Evolutionary conservation across 208 protist species (phyloP).

Genomic region (Leishmania lainsoni): DNA sequence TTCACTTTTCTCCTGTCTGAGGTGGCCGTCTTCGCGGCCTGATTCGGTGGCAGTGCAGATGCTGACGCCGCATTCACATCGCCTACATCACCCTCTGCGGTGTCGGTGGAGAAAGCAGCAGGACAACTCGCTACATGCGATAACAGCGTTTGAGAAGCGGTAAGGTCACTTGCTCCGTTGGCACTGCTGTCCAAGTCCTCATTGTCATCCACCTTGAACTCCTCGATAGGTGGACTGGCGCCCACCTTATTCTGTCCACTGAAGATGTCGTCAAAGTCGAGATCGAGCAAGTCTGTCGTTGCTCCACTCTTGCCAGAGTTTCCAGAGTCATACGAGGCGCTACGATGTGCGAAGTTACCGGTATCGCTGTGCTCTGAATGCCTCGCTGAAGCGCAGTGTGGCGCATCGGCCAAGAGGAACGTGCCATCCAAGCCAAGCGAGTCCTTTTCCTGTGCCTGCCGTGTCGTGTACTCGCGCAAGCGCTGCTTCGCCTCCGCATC

Average conservation of each 20-base stretch:
- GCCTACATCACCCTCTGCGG: not conserved
- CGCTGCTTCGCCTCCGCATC: slow-evolving; percentile 73
- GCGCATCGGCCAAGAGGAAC: slow-evolving; percentile 33
- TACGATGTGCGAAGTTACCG: not conserved
- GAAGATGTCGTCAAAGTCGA: slow-evolving; percentile 86
- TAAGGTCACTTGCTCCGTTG: not conserved
- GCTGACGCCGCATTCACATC: not conserved
- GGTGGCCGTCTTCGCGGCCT: not conserved
- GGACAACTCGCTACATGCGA: not conserved
- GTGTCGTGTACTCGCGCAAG: slow-evolving; percentile 42
- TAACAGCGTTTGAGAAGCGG: not conserved
- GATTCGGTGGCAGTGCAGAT: not conserved
- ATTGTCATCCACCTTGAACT: slow-evolving; percentile 36
- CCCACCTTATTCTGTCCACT: slow-evolving; percentile 6
- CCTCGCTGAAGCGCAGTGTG: not conserved
- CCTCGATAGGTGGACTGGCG: slow-evolving; percentile 16
- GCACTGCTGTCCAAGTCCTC: not conserved
- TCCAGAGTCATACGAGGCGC: not conserved
- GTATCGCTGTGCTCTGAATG: not conserved
- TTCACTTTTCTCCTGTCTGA: not conserved
- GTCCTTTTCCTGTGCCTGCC: not conserved
- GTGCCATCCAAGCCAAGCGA: slow-evolving; percentile 12
- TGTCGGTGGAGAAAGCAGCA: not conserved
- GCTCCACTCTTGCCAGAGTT: not conserved
- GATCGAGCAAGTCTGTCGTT: slow-evolving; percentile 44